Percentiles rank a stretch among this genome's conserved stretches.
These are phyloP conservation scores for Pseudocercospora fijiensis DNA, from an alignment of 2,329 filamentous ascomycete species.

Conservation along the genomic window DNA sequence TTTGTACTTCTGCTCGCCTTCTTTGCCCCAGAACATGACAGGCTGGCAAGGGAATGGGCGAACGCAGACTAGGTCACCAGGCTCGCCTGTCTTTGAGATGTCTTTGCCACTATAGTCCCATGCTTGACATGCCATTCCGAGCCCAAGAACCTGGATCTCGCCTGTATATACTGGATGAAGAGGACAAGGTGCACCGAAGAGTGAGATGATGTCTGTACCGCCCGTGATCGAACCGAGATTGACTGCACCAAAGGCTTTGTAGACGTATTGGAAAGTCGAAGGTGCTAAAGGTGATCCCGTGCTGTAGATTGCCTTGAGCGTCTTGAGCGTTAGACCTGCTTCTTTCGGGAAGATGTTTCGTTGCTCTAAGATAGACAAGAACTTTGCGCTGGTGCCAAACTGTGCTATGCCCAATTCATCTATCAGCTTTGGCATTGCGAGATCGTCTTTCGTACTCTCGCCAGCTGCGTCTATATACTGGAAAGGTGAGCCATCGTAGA, in stretches of 20 bases:
- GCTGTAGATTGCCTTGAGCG: conserved; percentile 83
- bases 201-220: conserved; percentile 92
- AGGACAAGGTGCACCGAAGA: conserved; percentile 80
- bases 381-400: conserved; percentile 93
- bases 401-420: conserved; percentile 81
- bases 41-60: conserved; percentile 88
- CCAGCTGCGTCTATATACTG: conserved; percentile 47
- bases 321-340: conserved; percentile 56
- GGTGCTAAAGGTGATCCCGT: conserved; percentile 90
- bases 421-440: conserved; percentile 79
- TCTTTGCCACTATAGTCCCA: conserved; percentile 57
- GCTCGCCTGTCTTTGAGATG: conserved; percentile 61
- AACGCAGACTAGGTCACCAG: conserved; percentile 85
- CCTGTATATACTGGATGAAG: conserved; percentile 51
- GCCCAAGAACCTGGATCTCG: conserved; percentile 51
- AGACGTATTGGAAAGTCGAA: conserved; percentile 88
- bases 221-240: conserved; percentile 93
- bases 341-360: conserved; percentile 61
- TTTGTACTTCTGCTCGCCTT: conserved; percentile 73
- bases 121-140: conserved; percentile 53
- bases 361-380: conserved; percentile 86
- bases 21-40: conserved; percentile 77
- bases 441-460: conserved; percentile 62
- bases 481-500: conserved; percentile 94
- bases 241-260: conserved; percentile 77